A percentile compares a stretch with the other conserved stretches of the same genome.
Evolutionary conservation across 1,284 basidiomycete species (phyloP).

Genomic region (Cerioporus squamosus): DNA sequence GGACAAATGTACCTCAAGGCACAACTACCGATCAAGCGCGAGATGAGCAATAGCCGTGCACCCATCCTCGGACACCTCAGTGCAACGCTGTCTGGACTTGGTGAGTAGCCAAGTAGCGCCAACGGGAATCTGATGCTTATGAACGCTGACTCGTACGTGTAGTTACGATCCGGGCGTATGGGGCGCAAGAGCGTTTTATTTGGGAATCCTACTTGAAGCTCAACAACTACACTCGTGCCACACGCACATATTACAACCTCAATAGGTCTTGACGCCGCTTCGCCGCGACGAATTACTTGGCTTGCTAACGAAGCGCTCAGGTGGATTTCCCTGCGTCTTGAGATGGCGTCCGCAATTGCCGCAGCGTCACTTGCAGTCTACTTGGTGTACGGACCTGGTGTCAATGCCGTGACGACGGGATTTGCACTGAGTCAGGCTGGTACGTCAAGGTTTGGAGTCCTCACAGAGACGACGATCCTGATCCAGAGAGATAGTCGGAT

Average conservation of each 20-base stretch:
- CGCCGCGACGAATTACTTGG: neutral
- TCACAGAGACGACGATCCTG: too few relatives aligned
- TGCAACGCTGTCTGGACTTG: slow-evolving; percentile 64
- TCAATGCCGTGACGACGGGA: slow-evolving; percentile 25
- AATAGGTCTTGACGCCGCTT: slow-evolving; percentile 41
- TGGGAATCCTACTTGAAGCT: slow-evolving; percentile 47
- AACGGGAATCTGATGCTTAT: too few relatives aligned
- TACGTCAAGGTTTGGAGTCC: slow-evolving; percentile 16
- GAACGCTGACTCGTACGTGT: slow-evolving; percentile 52
- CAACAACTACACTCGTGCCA: slow-evolving; percentile 48
- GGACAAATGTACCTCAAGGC: slow-evolving; percentile 64
- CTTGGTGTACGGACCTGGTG: neutral
- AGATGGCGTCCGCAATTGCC: neutral
- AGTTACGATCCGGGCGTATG: slow-evolving; percentile 60
- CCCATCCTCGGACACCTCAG: slow-evolving; percentile 74
- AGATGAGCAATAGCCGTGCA: slow-evolving; percentile 68
- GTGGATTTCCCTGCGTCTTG: neutral
- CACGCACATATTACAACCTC: slow-evolving; percentile 53
- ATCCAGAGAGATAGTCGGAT: slow-evolving; percentile 41
- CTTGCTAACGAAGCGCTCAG: neutral
- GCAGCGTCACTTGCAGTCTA: neutral
- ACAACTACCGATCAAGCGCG: slow-evolving; percentile 75
- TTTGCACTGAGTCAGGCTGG: slow-evolving; percentile 53
- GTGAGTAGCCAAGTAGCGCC: slow-evolving; percentile 42
- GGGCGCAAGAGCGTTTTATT: slow-evolving; percentile 50